Conservation (phyloP, 2,329 filamentous ascomycete species). For the Fusarium globosum region DNA sequence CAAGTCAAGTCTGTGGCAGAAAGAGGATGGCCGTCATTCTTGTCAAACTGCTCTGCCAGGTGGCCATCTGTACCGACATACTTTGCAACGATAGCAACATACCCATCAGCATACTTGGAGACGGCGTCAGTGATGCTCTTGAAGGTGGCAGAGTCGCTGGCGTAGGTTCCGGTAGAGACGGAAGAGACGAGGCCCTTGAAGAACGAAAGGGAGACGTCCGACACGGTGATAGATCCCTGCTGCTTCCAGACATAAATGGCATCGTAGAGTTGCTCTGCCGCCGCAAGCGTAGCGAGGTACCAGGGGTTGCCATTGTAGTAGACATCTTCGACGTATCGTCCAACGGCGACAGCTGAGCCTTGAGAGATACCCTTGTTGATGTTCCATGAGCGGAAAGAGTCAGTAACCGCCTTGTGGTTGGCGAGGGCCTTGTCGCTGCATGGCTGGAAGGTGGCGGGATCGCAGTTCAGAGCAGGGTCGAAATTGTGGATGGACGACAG, state of each 20-base stretch:
- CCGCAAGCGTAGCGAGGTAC: constrained; percentile 81
- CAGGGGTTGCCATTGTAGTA: constrained; percentile 86
- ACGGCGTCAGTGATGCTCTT: constrained; percentile 67
- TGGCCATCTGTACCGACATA: constrained; percentile 73
- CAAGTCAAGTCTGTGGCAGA: constrained; percentile 77
- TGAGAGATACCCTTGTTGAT: constrained; percentile 74
- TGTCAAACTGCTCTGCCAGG: constrained; percentile 74
- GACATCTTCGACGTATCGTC: constrained; percentile 76
- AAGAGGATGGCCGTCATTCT: constrained; percentile 62
- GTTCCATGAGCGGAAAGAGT: constrained; percentile 79
- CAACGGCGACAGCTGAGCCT: constrained; percentile 70
- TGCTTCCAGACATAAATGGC: constrained; percentile 77
- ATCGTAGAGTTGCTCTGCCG: constrained; percentile 83
- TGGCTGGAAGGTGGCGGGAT: constrained; percentile 80
- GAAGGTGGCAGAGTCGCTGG: constrained; percentile 59
- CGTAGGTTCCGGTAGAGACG: constrained; percentile 71
- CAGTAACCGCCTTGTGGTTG: constrained; percentile 80
- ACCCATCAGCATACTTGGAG: constrained; percentile 69
- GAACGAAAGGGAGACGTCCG: constrained; percentile 73
- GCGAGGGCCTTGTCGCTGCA: constrained; percentile 76
- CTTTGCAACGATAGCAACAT: constrained; percentile 68
- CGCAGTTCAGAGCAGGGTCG: constrained; percentile 73
- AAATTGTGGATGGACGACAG: constrained; percentile 75
- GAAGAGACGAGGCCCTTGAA: constrained; percentile 73
- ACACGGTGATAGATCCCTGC: constrained; percentile 72